phyloP scores from a whole-genome alignment of 2,329 filamentous ascomycete species.

The Hypoxylon sp. region DNA sequence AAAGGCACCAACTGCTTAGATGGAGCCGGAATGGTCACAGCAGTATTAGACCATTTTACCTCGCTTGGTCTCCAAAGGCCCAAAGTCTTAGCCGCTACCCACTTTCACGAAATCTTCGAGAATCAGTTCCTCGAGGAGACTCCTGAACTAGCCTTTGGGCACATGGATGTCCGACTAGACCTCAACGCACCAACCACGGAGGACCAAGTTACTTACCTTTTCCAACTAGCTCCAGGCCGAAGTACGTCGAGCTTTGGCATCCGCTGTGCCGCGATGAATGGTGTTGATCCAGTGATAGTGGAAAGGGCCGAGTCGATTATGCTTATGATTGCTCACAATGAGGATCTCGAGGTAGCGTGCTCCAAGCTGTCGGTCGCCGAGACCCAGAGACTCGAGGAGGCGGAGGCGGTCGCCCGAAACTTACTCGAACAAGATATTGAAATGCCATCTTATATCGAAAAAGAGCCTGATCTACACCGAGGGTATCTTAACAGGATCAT shows the following conservation, averaged over 20 bases:
- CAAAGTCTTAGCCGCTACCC: conserved; percentile 71
- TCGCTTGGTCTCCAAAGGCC: conserved; percentile 60
- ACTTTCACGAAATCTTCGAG: conserved; percentile 80
- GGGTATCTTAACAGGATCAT: conserved; percentile 45
- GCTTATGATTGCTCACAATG: conserved; percentile 74
- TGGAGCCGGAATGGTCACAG: conserved; percentile 69
- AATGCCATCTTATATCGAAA: conserved; percentile 26
- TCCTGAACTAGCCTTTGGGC: conserved; percentile 67
- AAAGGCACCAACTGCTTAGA: conserved; percentile 71
- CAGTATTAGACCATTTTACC: conserved; percentile 68
- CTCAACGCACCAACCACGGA: conserved; percentile 61
- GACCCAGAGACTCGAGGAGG: conserved; percentile 72
- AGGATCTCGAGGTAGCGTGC: conserved; percentile 81
- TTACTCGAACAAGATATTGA: conserved; percentile 64
- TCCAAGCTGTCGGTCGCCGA: conserved; percentile 74
- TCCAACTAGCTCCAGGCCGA: conserved; percentile 74
- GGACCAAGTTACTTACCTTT: conserved; percentile 79
- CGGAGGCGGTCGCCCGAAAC: conserved; percentile 69
- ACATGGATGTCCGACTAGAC: conserved; percentile 78
- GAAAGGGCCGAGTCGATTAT: conserved; percentile 81
- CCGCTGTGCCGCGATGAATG: conserved; percentile 87
- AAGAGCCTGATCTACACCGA: conserved; percentile 39
- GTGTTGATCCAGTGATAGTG: conserved; percentile 78
- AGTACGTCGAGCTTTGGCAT: conserved; percentile 87
- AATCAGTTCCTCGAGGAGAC: conserved; percentile 65